Evolutionary conservation across 768 basidiomycete genomes (phyloP), one percentile per base, ranked within the genome.

Genomic region (Krasilnikovozyma curviuscula): DNA sequence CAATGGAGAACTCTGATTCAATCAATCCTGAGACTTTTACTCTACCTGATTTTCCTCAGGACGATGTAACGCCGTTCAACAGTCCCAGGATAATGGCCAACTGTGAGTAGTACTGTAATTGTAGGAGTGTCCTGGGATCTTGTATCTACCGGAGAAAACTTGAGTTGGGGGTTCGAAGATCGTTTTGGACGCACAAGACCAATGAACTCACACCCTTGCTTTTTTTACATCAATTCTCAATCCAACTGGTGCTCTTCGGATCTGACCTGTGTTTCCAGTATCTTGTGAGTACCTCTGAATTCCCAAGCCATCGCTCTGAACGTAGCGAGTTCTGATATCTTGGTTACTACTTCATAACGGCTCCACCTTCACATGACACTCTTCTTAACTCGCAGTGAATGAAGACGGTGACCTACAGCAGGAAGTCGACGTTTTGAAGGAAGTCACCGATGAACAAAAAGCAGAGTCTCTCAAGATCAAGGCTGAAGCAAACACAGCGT

Each of bases 401-500:
- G 50, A 45, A 32, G 44, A 52, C 23, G 43, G 47, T 29, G 45
- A n/a, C n/a, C n/a, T n/a, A n/a, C n/a, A n/a, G n/a, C n/a, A 52
- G 25, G 50, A 46, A 18, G 37, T 45, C 8, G 50, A 52, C 19
- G 50, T 38, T 23, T 32, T 52, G n/a, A 44, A 52, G 40, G 44
- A 60, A 16, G 72, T 85, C 42, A 75, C 83, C 0, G 79, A 81
- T 31, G 71, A 77, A 52, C 79, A 82, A 55, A 76, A 69, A 58
- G 70, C 70, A 30, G 72, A 74, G 57, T 83, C 88, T 2, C 65
- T 71, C 6, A 70, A 70, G 56, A 62, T 93, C 49, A 98, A 97
- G 66, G 73, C 70, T 7, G 71, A 79, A 52, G 93, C 89, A 9
- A 97, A 97, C 69, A 77, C 78, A 58, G 81, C 84, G 4, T 98